These are phyloP conservation scores for Didymella keratinophila DNA, from an alignment of 2,329 filamentous ascomycete genomes.

Conservation along the genomic window DNA sequence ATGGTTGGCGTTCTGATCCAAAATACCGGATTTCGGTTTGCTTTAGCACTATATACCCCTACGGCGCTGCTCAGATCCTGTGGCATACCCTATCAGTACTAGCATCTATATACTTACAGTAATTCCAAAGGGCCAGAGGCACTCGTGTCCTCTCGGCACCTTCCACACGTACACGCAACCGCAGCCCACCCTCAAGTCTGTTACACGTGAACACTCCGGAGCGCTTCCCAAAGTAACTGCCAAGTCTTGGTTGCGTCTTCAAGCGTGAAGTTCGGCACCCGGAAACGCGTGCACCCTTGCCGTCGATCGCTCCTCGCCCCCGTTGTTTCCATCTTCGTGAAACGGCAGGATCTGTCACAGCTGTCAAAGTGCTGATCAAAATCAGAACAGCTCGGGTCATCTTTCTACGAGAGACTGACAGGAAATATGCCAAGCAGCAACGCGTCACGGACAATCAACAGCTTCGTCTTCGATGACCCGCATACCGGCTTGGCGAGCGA, in stretches of 20 bases:
- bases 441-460: too few species aligned
- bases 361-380: constrained; percentile 2
- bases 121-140: constrained; percentile 10
- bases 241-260: constrained; percentile 2
- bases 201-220: not conserved
- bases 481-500: too few species aligned
- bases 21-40: constrained; percentile 3
- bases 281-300: constrained; percentile 13
- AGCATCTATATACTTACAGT: constrained; percentile 10
- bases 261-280: not conserved
- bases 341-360: not conserved
- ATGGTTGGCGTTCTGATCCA: constrained; percentile 16
- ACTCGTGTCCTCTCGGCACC: constrained; percentile 1
- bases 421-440: constrained; percentile 10
- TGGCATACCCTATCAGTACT: not conserved
- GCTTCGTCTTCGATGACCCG: too few species aligned
- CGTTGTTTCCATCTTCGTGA: constrained; percentile 11
- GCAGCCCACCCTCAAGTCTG: not conserved
- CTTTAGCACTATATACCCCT: constrained; percentile 20
- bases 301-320: constrained; percentile 9
- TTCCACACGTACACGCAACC: not conserved
- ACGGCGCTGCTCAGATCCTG: constrained; percentile 1
- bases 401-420: not conserved
- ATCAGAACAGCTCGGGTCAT: constrained; percentile 1
- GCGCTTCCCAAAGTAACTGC: not conserved